Percentiles rank a stretch among this genome's conserved stretches.
phyloP scores from a whole-genome alignment of 2,329 filamentous ascomycete species.

The Aureobasidium uvarum region DNA sequence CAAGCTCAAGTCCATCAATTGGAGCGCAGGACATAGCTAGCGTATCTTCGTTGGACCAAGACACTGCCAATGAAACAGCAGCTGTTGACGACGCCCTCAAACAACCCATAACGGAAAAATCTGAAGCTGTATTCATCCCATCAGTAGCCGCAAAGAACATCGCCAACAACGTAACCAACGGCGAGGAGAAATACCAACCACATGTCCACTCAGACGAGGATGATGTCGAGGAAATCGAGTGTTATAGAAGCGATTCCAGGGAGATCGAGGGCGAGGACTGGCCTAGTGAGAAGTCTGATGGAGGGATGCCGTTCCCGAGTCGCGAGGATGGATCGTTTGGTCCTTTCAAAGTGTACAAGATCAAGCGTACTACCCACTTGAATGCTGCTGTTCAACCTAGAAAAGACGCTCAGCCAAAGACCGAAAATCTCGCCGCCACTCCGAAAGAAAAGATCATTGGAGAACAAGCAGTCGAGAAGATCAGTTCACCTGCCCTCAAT shows the following conservation, averaged over 20 bases:
- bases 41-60: not conserved
- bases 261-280: not conserved
- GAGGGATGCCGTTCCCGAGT: conserved; percentile 6
- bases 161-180: not conserved
- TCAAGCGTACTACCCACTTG: not conserved
- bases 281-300: not conserved
- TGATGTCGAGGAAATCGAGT: not conserved
- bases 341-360: not conserved
- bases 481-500: not conserved
- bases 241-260: not conserved
- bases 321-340: not conserved
- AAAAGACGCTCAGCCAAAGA: not conserved
- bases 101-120: not conserved
- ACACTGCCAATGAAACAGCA: not conserved
- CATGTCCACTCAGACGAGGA: not conserved
- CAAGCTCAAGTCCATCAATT: not conserved
- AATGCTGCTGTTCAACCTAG: not conserved
- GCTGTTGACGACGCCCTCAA: not conserved
- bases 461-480: not conserved
- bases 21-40: not conserved
- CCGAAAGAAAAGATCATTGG: not conserved
- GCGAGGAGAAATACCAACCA: not conserved
- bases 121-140: not conserved
- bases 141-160: not conserved
- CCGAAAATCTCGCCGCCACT: too few relatives aligned